phyloP scores from a whole-genome alignment of 176 grass and related monocot species.

The Chrysopogon serrulatus region DNA sequence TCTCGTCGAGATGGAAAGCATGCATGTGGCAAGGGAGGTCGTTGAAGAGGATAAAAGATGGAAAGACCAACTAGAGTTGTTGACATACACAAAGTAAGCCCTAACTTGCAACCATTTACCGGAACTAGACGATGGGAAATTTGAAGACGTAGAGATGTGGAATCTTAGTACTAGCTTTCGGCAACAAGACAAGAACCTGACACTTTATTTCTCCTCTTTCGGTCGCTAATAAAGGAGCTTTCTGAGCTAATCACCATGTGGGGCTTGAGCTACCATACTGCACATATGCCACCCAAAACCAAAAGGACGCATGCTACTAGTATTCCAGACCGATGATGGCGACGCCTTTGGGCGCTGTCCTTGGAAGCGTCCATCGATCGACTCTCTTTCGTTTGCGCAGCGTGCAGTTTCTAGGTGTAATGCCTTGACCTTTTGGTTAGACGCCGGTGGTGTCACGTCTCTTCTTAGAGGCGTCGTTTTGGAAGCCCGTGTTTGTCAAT shows the following conservation, averaged over 20 bases:
- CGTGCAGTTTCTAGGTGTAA: no score
- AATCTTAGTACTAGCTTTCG: slow-evolving; percentile 6
- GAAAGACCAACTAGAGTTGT: not conserved
- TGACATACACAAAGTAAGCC: no score
- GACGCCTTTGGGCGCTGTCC: no score
- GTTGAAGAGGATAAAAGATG: not conserved
- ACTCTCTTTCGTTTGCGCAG: no score
- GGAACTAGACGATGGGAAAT: not conserved
- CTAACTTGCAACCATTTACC: not conserved
- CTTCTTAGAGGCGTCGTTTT: no score
- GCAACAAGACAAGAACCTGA: not conserved
- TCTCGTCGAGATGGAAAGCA: not conserved
- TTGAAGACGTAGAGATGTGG: not conserved
- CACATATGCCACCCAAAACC: not conserved
- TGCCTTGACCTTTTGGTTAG: no score
- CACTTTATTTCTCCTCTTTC: slow-evolving; percentile 30
- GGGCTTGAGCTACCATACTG: not conserved
- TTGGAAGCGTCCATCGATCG: no score
- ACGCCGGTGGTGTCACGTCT: no score
- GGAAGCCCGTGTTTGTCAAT: no score
- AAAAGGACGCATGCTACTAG: not conserved
- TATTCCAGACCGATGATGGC: no score
- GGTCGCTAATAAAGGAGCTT: slow-evolving; percentile 32
- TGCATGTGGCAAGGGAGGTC: not conserved
- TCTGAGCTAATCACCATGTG: slow-evolving; percentile 14